Percentiles rank a stretch among this genome's conserved stretches.
phyloP scores from a whole-genome alignment of 2,329 filamentous ascomycete species.

The Thermoascus crustaceus region DNA sequence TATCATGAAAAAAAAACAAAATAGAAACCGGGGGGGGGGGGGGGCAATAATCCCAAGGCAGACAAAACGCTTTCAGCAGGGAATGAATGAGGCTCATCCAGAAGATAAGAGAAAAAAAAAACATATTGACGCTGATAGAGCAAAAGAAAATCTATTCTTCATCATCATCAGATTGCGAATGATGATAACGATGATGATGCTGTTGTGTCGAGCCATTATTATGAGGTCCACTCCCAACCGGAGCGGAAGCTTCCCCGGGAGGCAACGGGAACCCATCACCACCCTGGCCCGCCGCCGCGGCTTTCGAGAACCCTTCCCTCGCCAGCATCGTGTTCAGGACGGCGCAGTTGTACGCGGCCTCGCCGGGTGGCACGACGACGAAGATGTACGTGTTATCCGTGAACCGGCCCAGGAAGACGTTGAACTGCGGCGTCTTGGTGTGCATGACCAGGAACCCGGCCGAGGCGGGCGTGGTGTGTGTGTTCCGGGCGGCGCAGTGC shows the following conservation, averaged over 20 bases:
- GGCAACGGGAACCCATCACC: constrained; percentile 36
- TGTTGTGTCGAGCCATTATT: too few relatives aligned
- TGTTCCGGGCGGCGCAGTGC: constrained; percentile 52
- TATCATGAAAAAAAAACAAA: too few relatives aligned
- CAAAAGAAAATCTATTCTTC: too few relatives aligned
- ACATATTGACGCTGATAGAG: too few relatives aligned
- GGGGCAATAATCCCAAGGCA: too few relatives aligned
- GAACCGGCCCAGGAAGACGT: constrained; percentile 89
- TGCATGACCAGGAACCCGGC: constrained; percentile 40
- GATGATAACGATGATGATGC: too few relatives aligned
- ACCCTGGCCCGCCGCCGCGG: constrained; percentile 42
- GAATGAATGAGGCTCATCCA: too few relatives aligned
- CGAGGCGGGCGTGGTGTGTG: constrained; percentile 35
- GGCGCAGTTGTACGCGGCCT: constrained; percentile 83
- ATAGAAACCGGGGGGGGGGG: too few relatives aligned
- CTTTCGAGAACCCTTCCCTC: constrained; percentile 66
- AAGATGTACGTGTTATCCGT: constrained; percentile 97
- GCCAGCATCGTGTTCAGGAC: constrained; percentile 86
- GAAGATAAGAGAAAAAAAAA: too few relatives aligned
- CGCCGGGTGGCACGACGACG: constrained; percentile 81
- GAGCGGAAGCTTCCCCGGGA: constrained; percentile 22
- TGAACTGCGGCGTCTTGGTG: constrained; percentile 58
- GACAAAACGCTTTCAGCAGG: too few relatives aligned
- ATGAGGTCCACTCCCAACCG: constrained; percentile 14
- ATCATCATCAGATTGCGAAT: constrained; percentile 3